Conservation (phyloP, 139 green algal species). For the Chlamydomonas schloesseri region DNA sequence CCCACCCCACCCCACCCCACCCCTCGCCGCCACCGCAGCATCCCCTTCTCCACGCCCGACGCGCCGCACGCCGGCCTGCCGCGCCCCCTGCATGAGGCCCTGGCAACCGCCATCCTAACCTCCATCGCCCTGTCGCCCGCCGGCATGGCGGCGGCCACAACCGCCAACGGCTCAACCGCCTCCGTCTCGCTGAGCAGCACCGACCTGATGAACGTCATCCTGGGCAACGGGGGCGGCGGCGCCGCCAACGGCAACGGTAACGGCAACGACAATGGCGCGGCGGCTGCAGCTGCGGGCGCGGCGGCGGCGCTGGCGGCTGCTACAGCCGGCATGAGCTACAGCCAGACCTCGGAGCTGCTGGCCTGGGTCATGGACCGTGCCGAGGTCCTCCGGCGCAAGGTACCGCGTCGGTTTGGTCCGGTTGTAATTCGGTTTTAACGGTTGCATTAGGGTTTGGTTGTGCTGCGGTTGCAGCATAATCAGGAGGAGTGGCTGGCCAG, state of each 20-base stretch:
- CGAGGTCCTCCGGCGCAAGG: conserved; percentile 41
- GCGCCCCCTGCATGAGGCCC: conserved; percentile 45
- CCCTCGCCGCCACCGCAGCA: too few relatives aligned
- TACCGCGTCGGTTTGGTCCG: too few relatives aligned
- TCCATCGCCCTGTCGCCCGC: not conserved
- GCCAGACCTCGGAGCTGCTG: conserved; percentile 30
- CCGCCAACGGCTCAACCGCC: not conserved
- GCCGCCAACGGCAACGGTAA: too few relatives aligned
- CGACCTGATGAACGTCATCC: too few relatives aligned
- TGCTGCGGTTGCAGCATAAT: too few relatives aligned
- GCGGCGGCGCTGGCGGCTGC: not conserved
- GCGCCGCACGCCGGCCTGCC: conserved; percentile 28
- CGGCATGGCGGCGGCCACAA: not conserved
- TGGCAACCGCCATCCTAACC: conserved; percentile 23
- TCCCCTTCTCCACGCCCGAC: conserved; percentile 22
- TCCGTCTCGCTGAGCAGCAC: too few relatives aligned
- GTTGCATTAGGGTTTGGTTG: too few relatives aligned
- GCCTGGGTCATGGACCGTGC: conserved; percentile 53
- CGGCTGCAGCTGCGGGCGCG: not conserved
- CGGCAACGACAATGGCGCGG: too few relatives aligned
- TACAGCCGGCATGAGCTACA: conserved; percentile 15
- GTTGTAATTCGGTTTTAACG: too few relatives aligned
- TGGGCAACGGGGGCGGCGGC: too few relatives aligned
- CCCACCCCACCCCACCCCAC: too few relatives aligned
- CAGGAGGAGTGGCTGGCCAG: too few relatives aligned